Evolutionary conservation across 164 flowering plant genomes (phyloP).

Genomic region (grape (Vitis vinifera)): DNA sequence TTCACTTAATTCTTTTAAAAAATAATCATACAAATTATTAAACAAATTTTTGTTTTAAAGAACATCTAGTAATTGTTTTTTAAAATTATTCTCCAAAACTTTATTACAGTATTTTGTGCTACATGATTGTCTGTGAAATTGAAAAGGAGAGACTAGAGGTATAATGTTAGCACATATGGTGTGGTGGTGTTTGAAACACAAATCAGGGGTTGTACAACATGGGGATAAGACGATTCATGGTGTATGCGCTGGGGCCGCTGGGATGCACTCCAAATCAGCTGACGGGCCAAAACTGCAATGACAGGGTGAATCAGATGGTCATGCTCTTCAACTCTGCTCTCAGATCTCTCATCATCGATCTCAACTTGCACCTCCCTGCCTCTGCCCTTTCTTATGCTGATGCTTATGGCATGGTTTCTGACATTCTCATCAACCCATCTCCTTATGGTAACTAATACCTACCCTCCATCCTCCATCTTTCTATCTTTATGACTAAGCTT

Average conservation of each 20-base stretch:
- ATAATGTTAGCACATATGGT: no score
- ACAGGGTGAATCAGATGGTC: slow-evolving; percentile 18
- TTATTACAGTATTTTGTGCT: no score
- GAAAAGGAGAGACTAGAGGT: no score
- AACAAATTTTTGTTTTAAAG: no score
- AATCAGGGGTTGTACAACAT: slow-evolving; percentile 10
- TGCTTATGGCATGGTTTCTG: slow-evolving; percentile 10
- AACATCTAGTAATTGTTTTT: no score
- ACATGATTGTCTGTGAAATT: no score
- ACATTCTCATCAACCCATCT: slow-evolving; percentile 11
- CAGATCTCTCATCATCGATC: slow-evolving; percentile 13
- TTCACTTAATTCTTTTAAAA: no score
- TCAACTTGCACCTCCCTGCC: slow-evolving; percentile 9
- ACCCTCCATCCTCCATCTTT: no score
- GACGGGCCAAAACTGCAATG: slow-evolving; percentile 8
- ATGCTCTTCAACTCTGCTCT: slow-evolving; percentile 21
- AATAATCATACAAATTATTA: no score
- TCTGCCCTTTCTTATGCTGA: slow-evolving; percentile 5
- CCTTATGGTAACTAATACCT: slow-evolving; percentile 6
- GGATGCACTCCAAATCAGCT: slow-evolving; percentile 18
- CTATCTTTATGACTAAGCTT: no score
- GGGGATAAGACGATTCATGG: slow-evolving; percentile 12
- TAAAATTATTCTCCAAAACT: no score
- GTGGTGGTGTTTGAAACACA: no score
- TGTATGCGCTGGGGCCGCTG: slow-evolving; percentile 11